Evolutionary conservation across 2,329 filamentous ascomycete species (phyloP).

Genomic region (Rhynchosporium graminicola): DNA sequence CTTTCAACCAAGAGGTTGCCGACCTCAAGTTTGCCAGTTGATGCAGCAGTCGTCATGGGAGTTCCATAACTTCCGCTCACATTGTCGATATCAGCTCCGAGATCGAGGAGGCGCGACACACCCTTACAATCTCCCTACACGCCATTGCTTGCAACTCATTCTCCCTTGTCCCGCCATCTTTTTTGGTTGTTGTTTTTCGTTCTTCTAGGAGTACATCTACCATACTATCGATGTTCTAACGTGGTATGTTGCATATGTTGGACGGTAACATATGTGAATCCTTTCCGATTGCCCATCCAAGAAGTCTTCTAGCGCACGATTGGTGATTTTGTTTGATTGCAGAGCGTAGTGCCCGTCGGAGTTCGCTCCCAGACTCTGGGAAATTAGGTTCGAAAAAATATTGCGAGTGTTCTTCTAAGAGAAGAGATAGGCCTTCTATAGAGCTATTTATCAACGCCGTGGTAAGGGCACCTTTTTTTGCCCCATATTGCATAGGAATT

Average conservation of each 20-base stretch:
- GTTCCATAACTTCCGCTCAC: not conserved
- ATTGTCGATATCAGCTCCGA: slow-evolving; percentile 2
- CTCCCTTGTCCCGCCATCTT: not conserved
- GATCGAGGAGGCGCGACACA: not conserved
- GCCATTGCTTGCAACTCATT: slow-evolving; percentile 1
- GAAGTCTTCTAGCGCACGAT: not conserved
- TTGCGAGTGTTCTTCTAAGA: not conserved
- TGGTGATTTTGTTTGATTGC: not conserved
- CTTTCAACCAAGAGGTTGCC: not conserved
- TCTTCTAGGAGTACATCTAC: not conserved
- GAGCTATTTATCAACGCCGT: not conserved
- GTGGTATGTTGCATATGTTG: not conserved
- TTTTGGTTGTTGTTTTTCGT: not conserved
- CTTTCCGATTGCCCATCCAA: not conserved
- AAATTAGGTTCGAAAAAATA: not conserved
- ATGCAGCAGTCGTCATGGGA: slow-evolving; percentile 1
- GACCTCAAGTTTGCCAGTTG: slow-evolving; percentile 1
- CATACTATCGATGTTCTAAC: not conserved
- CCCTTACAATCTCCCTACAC: not conserved
- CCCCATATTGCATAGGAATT: not conserved
- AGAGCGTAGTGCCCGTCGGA: not conserved
- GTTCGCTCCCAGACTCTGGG: not conserved
- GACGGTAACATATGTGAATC: not conserved
- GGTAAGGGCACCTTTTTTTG: not conserved
- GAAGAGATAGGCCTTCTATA: not conserved